phyloP scores from a whole-genome alignment of 2,329 filamentous ascomycete genomes.

The Aureobasidium sp. region DNA sequence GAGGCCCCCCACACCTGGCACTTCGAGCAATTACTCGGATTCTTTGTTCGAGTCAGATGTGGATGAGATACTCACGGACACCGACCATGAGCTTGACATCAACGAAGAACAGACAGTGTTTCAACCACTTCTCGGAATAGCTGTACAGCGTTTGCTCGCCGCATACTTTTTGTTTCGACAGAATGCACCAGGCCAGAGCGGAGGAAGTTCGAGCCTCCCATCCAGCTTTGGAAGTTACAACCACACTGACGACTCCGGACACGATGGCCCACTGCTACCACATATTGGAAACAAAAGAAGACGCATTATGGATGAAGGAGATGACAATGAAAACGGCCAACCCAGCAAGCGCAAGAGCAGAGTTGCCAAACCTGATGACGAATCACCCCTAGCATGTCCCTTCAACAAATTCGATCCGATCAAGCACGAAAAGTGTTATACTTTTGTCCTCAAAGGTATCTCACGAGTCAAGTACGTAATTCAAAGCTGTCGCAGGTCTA shows the following conservation, averaged over 20 bases:
- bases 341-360: not conserved
- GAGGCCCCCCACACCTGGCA: not conserved
- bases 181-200: not conserved
- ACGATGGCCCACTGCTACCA: not conserved
- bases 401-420: conserved; percentile 9
- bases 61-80: not conserved
- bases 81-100: not conserved
- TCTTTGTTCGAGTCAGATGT: conserved; percentile 6
- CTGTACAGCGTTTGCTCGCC: not conserved
- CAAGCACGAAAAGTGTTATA: conserved; percentile 13
- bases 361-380: not conserved
- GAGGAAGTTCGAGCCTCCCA: not conserved
- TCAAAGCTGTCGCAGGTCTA: not conserved
- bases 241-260: not conserved
- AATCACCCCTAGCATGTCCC: not conserved
- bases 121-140: not conserved
- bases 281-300: not conserved
- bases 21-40: not conserved
- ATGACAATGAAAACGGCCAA: not conserved
- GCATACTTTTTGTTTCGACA: not conserved
- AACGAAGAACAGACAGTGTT: not conserved
- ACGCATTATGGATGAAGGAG: not conserved
- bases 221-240: not conserved
- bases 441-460: not conserved
- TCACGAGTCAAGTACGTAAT: conserved; percentile 8